Percentiles rank a stretch among this genome's conserved stretches.
phyloP scores from a whole-genome alignment of 2,329 filamentous ascomycete genomes.

The Colletotrichum sp. region DNA sequence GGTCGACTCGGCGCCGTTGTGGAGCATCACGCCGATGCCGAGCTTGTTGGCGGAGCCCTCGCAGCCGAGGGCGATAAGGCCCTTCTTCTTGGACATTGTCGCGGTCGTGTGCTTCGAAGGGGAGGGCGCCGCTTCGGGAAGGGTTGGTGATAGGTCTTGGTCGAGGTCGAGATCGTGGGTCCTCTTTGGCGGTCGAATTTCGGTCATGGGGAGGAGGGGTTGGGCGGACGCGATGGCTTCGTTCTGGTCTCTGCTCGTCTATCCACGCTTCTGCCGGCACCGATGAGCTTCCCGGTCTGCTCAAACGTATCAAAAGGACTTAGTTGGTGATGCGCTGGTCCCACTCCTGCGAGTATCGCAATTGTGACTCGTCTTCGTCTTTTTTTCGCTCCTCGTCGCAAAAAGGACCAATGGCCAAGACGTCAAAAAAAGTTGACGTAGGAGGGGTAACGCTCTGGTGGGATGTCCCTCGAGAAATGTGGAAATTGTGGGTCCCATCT shows the following conservation, averaged over 20 bases:
- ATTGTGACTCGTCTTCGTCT: not conserved
- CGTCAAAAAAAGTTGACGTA: conserved; percentile 16
- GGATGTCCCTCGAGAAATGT: not conserved
- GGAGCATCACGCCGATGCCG: conserved; percentile 88
- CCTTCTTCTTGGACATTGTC: conserved; percentile 36
- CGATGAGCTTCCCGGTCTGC: not conserved
- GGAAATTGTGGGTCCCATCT: not conserved
- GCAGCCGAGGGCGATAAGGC: conserved; percentile 60
- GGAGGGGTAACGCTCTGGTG: conserved; percentile 20
- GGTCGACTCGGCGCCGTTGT: conserved; percentile 63
- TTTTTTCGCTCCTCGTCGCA: not conserved
- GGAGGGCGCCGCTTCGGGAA: not conserved
- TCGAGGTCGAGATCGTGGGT: conserved; percentile 9
- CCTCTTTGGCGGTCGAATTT: conserved; percentile 3
- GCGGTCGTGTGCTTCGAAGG: conserved; percentile 15
- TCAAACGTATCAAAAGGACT: not conserved
- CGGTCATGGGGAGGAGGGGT: conserved; percentile 1
- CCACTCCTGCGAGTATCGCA: not conserved
- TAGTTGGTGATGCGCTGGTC: not conserved
- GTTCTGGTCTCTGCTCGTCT: not conserved
- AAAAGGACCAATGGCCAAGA: not conserved
- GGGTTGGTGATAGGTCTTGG: not conserved
- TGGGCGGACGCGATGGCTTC: not conserved
- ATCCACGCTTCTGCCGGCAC: not conserved
- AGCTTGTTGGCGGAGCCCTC: conserved; percentile 99